phyloP scores from a whole-genome alignment of 2,329 filamentous ascomycete genomes.

The Cordyceps javanica region DNA sequence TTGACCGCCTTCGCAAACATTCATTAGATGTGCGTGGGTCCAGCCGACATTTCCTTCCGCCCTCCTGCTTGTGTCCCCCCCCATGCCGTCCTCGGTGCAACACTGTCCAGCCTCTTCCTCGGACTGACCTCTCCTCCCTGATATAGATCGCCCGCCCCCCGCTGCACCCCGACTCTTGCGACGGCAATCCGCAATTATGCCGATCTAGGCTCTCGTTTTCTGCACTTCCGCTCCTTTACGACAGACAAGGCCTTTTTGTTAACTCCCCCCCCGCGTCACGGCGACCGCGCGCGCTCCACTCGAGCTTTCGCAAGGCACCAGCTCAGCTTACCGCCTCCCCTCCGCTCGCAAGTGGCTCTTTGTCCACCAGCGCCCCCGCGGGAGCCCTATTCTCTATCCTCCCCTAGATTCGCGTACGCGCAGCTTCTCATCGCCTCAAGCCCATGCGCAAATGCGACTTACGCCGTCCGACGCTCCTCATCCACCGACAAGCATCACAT shows the following conservation, averaged over 20 bases:
- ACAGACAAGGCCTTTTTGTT: background rate
- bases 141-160: background rate
- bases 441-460: constrained; percentile 36
- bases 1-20: constrained; percentile 1
- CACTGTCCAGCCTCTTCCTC: constrained; percentile 8
- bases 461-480: constrained; percentile 25
- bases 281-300: constrained; percentile 5
- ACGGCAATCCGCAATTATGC: constrained; percentile 2
- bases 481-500: constrained; percentile 24
- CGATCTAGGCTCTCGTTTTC: background rate
- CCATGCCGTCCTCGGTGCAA: constrained; percentile 1
- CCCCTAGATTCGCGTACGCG: constrained; percentile 23
- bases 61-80: constrained; percentile 1
- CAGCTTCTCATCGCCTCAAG: constrained; percentile 19
- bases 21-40: constrained; percentile 9
- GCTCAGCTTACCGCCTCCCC: background rate
- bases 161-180: background rate
- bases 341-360: background rate
- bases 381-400: constrained; percentile 18
- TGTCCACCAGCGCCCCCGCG: background rate
- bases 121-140: background rate
- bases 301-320: constrained; percentile 4
- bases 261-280: constrained; percentile 1
- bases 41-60: background rate
- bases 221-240: constrained; percentile 1